A percentile compares a stretch with the other conserved stretches of the same genome.
Evolutionary conservation across 805 yeast species (phyloP).

Genomic region (Candida methanosorbosa): DNA sequence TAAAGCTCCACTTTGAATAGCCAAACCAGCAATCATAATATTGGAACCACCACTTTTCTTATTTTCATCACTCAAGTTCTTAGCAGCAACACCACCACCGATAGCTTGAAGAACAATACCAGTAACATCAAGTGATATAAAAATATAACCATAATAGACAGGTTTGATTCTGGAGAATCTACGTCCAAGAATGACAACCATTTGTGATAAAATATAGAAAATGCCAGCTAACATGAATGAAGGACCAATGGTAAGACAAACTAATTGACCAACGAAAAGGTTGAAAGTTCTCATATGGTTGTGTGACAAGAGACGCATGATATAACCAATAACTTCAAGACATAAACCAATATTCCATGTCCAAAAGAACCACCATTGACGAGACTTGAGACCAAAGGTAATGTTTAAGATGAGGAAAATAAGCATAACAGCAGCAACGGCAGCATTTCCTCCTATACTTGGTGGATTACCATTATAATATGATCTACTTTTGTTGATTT

Average conservation of each 20-base stretch:
- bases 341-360: conserved; percentile 47
- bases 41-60: conserved; percentile 38
- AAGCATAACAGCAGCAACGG: conserved; percentile 22
- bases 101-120: conserved; percentile 55
- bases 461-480: conserved; percentile 27
- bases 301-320: conserved; percentile 42
- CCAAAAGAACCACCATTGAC: conserved; percentile 49
- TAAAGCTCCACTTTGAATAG: conserved; percentile 65
- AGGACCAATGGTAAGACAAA: conserved; percentile 62
- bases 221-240: conserved; percentile 73
- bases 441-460: conserved; percentile 6
- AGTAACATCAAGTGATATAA: conserved; percentile 51
- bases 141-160: conserved; percentile 46
- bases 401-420: not conserved
- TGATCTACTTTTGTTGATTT: conserved; percentile 2
- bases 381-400: not conserved
- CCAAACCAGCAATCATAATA: conserved; percentile 68
- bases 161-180: conserved; percentile 40
- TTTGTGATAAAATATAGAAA: conserved; percentile 55
- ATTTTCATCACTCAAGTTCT: conserved; percentile 22
- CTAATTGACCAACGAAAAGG: conserved; percentile 49
- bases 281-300: conserved; percentile 18
- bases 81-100: conserved; percentile 64
- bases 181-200: conserved; percentile 49
- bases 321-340: conserved; percentile 57